Base-by-base conservation (phyloP, 2,329 filamentous ascomycete species). In the Talaromyces sp. region DNA sequence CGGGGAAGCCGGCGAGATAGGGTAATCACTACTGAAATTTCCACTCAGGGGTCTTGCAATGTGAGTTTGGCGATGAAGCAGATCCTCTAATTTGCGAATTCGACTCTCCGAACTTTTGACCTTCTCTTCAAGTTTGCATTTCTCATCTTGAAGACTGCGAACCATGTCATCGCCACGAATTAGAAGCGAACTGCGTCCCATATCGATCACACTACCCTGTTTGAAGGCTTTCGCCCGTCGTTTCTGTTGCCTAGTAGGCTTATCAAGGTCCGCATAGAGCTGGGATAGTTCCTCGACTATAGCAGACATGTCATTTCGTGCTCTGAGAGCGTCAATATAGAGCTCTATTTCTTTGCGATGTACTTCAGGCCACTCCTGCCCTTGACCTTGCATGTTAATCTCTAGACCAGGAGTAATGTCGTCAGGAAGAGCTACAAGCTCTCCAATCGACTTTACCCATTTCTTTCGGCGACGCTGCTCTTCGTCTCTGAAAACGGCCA, bases 221-320 rank as follows among this genome's bases (percentile, higher is more conserved):
- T 97, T 97, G 81, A 99, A 98, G 5, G 92, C 92, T 74, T 93
- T 96, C 6, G 95, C 86, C 63, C 92, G 86, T 75, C 92, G 93
- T 65, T 88, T 86, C 72, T 96, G 93, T 73, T 95, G 91, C 69
- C 89, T 92, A 0, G 91, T 95, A 2, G 93, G 92, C 62, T 84
- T 86, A 72, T 88, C 88, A 14, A 98, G 82, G 60, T 96, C 92
- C 65, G 88, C 87, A 64, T 96, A 84, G 18, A 92, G 84, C 70
- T 92, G 90, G 3, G 82, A 80, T 37, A 98, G 82, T 58, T 96
- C 91, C 11, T 87, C 83, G 1, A 91, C 80, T 64, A 93, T 80
- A 1, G 81, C 80, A 5, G 86, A 80, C 63, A 93, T 87, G 0
- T 85, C 84, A 60, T 88, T 85, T 28, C 90, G 83, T 5, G 81